Percentiles rank a stretch among this genome's conserved stretches.
Evolutionary conservation across 169 alveolate species (phyloP).

Genomic region (Plasmodium chabaudi): DNA sequence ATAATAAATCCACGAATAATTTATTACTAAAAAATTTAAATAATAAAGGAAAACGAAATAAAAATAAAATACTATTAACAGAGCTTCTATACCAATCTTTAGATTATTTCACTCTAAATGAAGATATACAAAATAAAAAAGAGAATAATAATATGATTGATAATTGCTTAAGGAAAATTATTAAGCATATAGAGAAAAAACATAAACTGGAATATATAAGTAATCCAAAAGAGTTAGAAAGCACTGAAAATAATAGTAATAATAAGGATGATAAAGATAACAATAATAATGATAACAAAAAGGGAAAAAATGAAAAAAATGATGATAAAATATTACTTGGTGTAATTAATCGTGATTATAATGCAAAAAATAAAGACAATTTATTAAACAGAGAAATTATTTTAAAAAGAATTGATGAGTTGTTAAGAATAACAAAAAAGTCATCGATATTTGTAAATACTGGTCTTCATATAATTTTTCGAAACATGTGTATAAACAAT

Average conservation of each 20-base stretch:
- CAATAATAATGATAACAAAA: conserved; percentile 8
- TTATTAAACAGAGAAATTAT: conserved; percentile 18
- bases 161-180: conserved; percentile 28
- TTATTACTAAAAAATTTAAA: conserved; percentile 53
- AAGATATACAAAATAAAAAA: neutral
- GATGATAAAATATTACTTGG: conserved; percentile 49
- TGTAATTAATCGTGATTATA: conserved; percentile 36
- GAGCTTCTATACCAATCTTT: conserved; percentile 43
- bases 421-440: conserved; percentile 17
- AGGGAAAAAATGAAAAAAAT: conserved; percentile 27
- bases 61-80: conserved; percentile 38
- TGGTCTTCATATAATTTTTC: conserved; percentile 48
- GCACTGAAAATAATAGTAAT: neutral
- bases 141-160: conserved; percentile 28
- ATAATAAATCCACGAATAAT: neutral
- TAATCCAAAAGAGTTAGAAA: conserved; percentile 17
- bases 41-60: neutral
- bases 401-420: conserved; percentile 46
- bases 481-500: conserved; percentile 49
- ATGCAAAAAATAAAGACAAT: conserved; percentile 48
- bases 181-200: conserved; percentile 47
- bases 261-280: conserved; percentile 1
- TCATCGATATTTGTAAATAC: conserved; percentile 24
- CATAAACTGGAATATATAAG: conserved; percentile 40
- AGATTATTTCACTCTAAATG: conserved; percentile 67